Conservation (phyloP, 2,329 filamentous ascomycete genomes). For the Alternaria sp. region DNA sequence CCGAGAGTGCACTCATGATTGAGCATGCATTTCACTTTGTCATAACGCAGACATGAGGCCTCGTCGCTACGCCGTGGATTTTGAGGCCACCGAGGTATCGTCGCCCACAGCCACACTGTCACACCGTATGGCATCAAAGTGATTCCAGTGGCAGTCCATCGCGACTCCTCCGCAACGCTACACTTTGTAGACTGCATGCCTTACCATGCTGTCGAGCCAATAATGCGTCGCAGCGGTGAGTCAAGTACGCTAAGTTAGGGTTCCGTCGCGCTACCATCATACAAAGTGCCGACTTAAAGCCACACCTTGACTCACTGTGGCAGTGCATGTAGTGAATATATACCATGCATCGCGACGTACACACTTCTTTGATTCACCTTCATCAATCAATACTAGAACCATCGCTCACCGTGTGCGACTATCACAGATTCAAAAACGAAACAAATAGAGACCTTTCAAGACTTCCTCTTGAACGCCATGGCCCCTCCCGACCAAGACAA, state of each 20-base stretch:
- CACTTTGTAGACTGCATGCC: background rate
- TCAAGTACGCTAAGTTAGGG: constrained; percentile 2
- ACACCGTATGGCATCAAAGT: background rate
- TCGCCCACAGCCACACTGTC: background rate
- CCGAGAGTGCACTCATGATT: background rate
- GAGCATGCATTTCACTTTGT: background rate
- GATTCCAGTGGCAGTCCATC: background rate
- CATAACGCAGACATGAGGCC: background rate
- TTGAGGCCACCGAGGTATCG: background rate
- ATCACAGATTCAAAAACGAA: background rate
- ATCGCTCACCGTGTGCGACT: background rate
- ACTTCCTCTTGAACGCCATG: background rate
- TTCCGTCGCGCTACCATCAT: background rate
- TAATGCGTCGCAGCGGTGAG: constrained; percentile 1
- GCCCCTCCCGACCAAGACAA: background rate
- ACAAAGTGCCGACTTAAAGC: background rate
- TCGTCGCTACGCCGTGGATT: background rate
- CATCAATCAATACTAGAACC: no score
- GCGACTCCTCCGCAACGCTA: background rate
- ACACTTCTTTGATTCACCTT: background rate
- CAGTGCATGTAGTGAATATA: background rate
- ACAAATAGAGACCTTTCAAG: background rate
- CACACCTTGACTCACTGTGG: constrained; percentile 8
- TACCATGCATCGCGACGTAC: background rate
- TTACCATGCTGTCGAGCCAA: background rate